Evolutionary conservation across 2,329 filamentous ascomycete species (phyloP), one percentile per base, ranked within the genome.

Genomic region (Tolypocladium album): DNA sequence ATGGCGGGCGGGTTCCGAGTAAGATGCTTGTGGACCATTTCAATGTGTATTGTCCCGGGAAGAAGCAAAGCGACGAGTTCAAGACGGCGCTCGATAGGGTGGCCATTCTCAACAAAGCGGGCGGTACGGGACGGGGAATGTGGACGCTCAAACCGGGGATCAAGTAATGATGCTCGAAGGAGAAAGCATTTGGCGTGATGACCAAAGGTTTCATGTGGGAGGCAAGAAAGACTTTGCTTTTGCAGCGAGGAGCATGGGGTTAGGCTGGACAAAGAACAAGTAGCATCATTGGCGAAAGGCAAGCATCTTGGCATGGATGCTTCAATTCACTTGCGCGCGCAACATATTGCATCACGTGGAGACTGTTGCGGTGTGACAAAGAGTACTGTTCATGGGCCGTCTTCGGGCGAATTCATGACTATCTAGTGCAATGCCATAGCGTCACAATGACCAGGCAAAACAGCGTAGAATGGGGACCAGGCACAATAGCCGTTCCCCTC

Each of bases 21-120:
- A 91, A 95, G 75, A 87, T 91, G 79, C 75, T 97, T 53, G 88
- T 96, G 31, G 89, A 96, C 68, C 91, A 96, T 68, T 97, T 97
- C 73, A 90, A 92, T 72, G 84, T 84, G 17, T 89, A 86, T 67
- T 96, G 91, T 69, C 72, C 73, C 0, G 71, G 70, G 2, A 83
- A 82, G 27, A 89, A 85, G 52, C 83, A 89, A 62, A 88, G 87
- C 58, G 83, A 85, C 22, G 88, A 92, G 71, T 97, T 97, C 71
- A 93, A 92, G 74, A 80, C 83, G 67, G 91, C 91, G 66, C 75
- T 97, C 59, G 86, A 89, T 66, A 80, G 80, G 62, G 88, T 96
- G 67, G 93, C 93, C 0, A 82, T 78, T 59, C 74, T 96, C 70
- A 83, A 90, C 68, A 80, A 84, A 70, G 72, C 73, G 12, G 81